Base-by-base conservation (phyloP, 306 rosid species). In the Dicorynia guianensis region DNA sequence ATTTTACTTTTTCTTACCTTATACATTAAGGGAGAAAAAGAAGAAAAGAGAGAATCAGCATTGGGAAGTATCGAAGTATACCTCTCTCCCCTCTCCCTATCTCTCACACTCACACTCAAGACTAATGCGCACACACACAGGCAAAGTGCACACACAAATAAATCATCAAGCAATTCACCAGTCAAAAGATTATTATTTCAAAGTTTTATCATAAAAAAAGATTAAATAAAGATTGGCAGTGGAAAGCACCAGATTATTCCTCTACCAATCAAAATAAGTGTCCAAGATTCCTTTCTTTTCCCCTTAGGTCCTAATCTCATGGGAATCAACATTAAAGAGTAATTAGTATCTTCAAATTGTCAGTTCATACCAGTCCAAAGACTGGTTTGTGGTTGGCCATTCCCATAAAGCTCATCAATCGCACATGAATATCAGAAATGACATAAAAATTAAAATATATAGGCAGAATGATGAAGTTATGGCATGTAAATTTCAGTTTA, bases 351-450 rank as follows among this genome's bases (percentile, higher is more conserved):
- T 54, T 19, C 74, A 56, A 65, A 79, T 2, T 55, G 67, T 47
- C 69, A 48, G 50, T 66, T 46, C 47, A 54, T 42, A 75, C 12
- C 67, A 66, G 48, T 40, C 77, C 42, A 73, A 73, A 54, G 50
- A 46, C 60, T 55, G 74, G 53, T 63, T 64, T 61, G 57, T 57
- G 58, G 46, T 14, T 25, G 1, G 30, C 30, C 2, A 25, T 25
- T 25, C 30, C 30, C 30, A 25, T 25, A 25, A 25, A 25, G 30
- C 30, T 25, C 30, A 25, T 25, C 30, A 25, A 25, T 2, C 30
- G 1, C 30, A 25, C 2, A 2, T 25, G 30, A 25, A 25, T 25
- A 25, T 25, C 1, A 25, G 2, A 25, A 25, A 25, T 1, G 30
- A 25, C 2, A 25, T 2, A 25, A 25, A 1, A 25, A 25, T 25